Evolutionary conservation across 2,329 filamentous ascomycete genomes (phyloP).

Genomic region (Corniculantispora saksenae): DNA sequence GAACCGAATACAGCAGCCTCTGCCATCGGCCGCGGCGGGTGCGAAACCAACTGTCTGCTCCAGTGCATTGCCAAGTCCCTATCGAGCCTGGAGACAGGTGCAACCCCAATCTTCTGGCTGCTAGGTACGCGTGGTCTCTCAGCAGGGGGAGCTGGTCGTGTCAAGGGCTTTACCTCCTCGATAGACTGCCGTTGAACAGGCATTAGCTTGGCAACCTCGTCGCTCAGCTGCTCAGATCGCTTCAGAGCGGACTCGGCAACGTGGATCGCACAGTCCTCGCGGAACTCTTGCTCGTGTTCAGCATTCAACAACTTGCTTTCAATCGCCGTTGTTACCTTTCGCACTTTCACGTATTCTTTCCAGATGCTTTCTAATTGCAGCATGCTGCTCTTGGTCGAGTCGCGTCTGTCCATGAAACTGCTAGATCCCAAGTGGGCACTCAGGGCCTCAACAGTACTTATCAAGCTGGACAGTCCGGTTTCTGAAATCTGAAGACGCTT

Average conservation of each 20-base stretch:
- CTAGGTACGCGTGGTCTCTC: not conserved
- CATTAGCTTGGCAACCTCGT: conserved; percentile 25
- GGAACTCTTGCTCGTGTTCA: conserved; percentile 30
- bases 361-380: conserved; percentile 37
- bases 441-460: not conserved
- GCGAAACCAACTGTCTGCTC: conserved; percentile 2
- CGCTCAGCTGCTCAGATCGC: conserved; percentile 26
- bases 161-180: not conserved
- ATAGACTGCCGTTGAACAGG: not conserved
- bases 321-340: conserved; percentile 32
- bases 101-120: not conserved
- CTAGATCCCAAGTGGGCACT: not conserved
- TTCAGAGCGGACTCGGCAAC: conserved; percentile 27
- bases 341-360: conserved; percentile 34
- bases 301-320: conserved; percentile 38
- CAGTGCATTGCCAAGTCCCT: not conserved
- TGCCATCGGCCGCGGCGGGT: not conserved
- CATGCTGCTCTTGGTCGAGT: conserved; percentile 27
- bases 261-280: conserved; percentile 32
- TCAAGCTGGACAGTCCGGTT: conserved; percentile 20
- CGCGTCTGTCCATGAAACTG: not conserved
- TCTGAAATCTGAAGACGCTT: conserved; percentile 30
- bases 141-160: not conserved
- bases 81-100: not conserved
- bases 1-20: not conserved